These are phyloP conservation scores for Cryphonectria carpinicola DNA, from an alignment of 2,329 filamentous ascomycete genomes.

Conservation along the genomic window DNA sequence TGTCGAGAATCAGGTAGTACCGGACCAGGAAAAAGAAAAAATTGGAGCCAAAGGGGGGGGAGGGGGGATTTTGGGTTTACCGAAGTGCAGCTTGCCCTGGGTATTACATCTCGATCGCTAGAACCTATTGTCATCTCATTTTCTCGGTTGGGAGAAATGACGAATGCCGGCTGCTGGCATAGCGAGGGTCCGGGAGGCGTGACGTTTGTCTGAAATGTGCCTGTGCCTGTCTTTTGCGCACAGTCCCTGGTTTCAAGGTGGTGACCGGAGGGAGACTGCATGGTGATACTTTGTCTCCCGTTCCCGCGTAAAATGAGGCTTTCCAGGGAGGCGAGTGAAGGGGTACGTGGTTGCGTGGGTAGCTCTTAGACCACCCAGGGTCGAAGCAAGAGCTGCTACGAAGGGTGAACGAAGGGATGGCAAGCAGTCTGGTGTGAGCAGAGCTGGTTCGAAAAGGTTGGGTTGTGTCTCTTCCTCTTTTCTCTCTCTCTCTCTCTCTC, in stretches of 20 bases:
- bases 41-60: not conserved
- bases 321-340: not conserved
- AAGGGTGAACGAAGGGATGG: not conserved
- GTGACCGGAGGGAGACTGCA: slow-evolving; percentile 7
- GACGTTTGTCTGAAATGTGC: not conserved
- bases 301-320: not conserved
- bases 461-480: not conserved
- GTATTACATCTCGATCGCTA: not conserved
- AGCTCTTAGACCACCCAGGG: not conserved
- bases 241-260: not conserved
- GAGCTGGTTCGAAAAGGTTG: not conserved
- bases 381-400: not conserved
- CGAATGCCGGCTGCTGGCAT: slow-evolving; percentile 6
- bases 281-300: slow-evolving; percentile 2
- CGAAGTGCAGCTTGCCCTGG: slow-evolving; percentile 9
- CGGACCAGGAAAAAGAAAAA: not conserved
- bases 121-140: not conserved
- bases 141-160: not conserved
- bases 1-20: not conserved
- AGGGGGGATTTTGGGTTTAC: not conserved
- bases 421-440: not conserved
- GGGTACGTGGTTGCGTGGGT: not conserved
- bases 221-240: no score
- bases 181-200: not conserved
- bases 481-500: not conserved